phyloP scores from a whole-genome alignment of 164 flowering plant genomes.

The Berberis vulgaris region DNA sequence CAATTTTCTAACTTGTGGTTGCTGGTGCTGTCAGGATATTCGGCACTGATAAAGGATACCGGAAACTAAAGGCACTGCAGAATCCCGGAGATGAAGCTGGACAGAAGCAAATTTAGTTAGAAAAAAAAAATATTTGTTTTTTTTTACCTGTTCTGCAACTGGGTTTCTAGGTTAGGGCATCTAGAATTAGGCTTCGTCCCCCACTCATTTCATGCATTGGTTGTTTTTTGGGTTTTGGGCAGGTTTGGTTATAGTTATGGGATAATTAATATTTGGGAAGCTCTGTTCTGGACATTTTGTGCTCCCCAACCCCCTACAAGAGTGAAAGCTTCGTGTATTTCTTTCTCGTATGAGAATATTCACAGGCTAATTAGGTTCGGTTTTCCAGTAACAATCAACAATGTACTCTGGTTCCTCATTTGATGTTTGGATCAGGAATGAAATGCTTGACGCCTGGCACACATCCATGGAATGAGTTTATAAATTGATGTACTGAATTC shows the following conservation, averaged over 20 bases:
- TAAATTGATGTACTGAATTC: too few relatives aligned
- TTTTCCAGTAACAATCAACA: too few relatives aligned
- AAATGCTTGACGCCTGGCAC: too few relatives aligned
- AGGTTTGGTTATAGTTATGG: not conserved
- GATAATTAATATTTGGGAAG: not conserved
- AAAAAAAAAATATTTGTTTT: not conserved
- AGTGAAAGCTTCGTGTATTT: not conserved
- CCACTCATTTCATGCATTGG: not conserved
- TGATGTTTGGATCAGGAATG: too few relatives aligned
- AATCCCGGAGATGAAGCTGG: constrained; percentile 24
- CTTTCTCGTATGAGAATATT: not conserved
- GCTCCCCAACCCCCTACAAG: not conserved
- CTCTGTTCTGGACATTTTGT: not conserved
- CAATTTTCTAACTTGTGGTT: not conserved
- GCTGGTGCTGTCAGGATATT: constrained; percentile 53
- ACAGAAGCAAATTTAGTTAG: constrained; percentile 24
- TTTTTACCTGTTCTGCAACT: not conserved
- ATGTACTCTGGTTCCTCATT: too few relatives aligned
- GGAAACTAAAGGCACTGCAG: constrained; percentile 76
- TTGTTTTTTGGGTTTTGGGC: not conserved
- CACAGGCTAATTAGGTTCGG: too few relatives aligned
- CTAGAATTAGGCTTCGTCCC: not conserved
- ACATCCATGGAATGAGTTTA: too few relatives aligned
- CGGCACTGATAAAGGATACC: constrained; percentile 88
- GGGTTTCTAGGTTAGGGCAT: not conserved